These are phyloP conservation scores for Umbellularia californica DNA, from an alignment of 164 flowering plant species.

Conservation along the genomic window DNA sequence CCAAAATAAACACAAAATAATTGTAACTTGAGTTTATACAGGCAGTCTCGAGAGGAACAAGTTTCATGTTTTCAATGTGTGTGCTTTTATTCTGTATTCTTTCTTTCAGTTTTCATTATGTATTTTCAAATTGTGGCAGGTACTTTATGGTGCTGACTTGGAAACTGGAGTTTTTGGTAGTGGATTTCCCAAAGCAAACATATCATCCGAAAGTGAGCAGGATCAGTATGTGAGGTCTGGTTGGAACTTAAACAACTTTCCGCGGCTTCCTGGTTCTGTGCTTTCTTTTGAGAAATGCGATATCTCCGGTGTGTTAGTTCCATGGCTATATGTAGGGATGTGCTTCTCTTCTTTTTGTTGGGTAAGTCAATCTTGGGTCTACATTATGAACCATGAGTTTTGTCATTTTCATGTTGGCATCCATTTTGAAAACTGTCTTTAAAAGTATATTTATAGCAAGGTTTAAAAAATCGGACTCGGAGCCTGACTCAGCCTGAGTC, in stretches of 20 bases:
- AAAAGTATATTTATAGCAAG: neutral
- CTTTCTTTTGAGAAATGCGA: slow-evolving; percentile 66
- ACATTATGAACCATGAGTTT: neutral
- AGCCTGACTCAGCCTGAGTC: too few relatives aligned
- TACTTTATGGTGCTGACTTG: slow-evolving; percentile 85
- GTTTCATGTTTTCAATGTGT: neutral
- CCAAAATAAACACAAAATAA: neutral
- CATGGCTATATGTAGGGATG: slow-evolving; percentile 94
- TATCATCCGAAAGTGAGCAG: slow-evolving; percentile 18
- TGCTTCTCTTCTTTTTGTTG: slow-evolving; percentile 96
- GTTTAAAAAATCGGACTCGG: too few relatives aligned
- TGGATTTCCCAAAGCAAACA: slow-evolving; percentile 67
- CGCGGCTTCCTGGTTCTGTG: slow-evolving; percentile 81
- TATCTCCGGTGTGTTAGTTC: slow-evolving; percentile 86
- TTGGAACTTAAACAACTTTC: slow-evolving; percentile 82
- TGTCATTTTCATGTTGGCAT: neutral
- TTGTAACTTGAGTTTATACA: neutral
- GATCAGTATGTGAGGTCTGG: slow-evolving; percentile 60
- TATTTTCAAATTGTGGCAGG: slow-evolving; percentile 32
- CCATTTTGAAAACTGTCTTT: neutral
- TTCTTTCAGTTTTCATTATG: too few relatives aligned
- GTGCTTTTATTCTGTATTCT: neutral
- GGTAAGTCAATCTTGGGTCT: slow-evolving; percentile 54
- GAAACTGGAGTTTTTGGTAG: slow-evolving; percentile 75
- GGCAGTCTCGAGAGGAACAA: neutral